Evolutionary conservation across 176 grass and related monocot species (phyloP), one percentile per base, ranked within the genome.

Genomic region (Avena sativa): DNA sequence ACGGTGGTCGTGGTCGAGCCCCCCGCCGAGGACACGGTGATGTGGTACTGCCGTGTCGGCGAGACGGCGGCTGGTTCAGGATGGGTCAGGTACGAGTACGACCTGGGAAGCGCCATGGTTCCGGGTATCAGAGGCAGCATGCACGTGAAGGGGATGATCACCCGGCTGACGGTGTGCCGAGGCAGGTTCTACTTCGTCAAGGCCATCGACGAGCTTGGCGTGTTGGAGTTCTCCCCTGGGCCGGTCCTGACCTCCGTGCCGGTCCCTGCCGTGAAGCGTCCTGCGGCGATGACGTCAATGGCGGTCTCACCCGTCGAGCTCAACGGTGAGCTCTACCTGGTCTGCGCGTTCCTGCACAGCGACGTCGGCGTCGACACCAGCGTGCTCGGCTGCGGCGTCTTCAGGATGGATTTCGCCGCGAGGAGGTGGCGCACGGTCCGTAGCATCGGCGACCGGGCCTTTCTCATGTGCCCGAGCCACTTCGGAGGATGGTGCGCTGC

Each of bases 111-210:
- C 46, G n/a, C 26, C 70, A 73, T 5, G 43, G 1, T 1, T 17
- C 40, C 40, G 40, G 40, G 28, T 28, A 28, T 28, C 11, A 5
- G 25, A 12, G 12, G 72, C 12, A 15, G 12, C 2, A 51, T 50
- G 44, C 71, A 13, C 0, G 12, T 13, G 2, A 23, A 74, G 19
- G 12, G 51, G 51, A 2, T 4, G 11, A 65, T 65, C 62, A 65
- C 25, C 12, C 62, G 12, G 12, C 12, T 65, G 4, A 30, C 62
- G 25, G 30, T 34, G 8, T 8, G 36, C 34, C 14, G 34, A 20
- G 67, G 67, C 67, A 70, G 9, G 67, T 43, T 70, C 34, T 70
- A 70, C 63, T 66, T 66, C 67, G 15, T 43, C 67, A 9, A 70
- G 67, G 28, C 21, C 0, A 6, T 14, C 0, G 46, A 12, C 21